Base-by-base conservation (phyloP, 495 filamentous ascomycete species). In the Penicillium steckii region DNA sequence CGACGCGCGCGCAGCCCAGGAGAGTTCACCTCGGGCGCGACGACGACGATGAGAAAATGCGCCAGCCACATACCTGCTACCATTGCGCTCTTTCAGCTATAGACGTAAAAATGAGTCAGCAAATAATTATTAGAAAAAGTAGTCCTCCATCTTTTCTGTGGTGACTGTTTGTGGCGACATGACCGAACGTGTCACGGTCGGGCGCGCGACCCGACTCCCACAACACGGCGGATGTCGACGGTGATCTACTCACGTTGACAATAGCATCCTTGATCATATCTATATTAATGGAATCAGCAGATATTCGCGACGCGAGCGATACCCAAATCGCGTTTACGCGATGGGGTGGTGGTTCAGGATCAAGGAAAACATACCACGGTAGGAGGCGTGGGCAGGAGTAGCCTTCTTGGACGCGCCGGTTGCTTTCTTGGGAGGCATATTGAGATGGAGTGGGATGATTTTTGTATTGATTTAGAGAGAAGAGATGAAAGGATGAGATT, bases 241-340 rank as follows among this genome's bases (percentile, higher is more conserved):
- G 59, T 68, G 68, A 78, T 74, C 57, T 67, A 85, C 83, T 78
- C 72, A 86, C 83, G 70, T 78, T 80, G 57, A 83, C 56, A 64
- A 87, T 85, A 47, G 84, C 84, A 72, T 85, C 83, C 70, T 81
- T 83, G 70, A 87, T 85, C 84, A 87, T 82, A 75, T 76, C 76
- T 80, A 73, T 73, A 73, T 75, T 44, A 47, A 46, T 66, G n/a
- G 51, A 69, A 75, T 82, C 73, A 80, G 75, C 65, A 76, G 47
- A 61, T 24, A 56, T 64, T 68, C 67, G 78, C 77, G 78, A 79
- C 69, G 50, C 59, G 41, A 61, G 50, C 35, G 32, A 64, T 67
- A 54, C 22, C 26, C 53, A 21, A 24, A 52, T 60, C 56, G 62
- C 51, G 46, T 55, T 56, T 48, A 67, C 73, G 75, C 75, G 77